These are phyloP conservation scores for Mycena epipterygia DNA, from an alignment of 768 basidiomycete genomes.

Conservation along the genomic window DNA sequence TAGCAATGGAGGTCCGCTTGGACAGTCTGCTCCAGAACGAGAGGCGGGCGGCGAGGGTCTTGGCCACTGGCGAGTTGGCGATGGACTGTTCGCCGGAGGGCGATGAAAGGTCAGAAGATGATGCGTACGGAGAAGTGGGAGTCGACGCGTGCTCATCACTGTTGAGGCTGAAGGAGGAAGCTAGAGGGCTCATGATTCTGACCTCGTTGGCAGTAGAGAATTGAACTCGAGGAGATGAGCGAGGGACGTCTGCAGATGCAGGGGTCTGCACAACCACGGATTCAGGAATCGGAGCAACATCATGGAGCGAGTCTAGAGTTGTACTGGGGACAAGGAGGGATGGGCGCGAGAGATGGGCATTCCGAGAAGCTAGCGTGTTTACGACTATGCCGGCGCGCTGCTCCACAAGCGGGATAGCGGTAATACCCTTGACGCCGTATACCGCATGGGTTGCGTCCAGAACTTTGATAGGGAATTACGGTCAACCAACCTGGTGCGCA, in stretches of 20 bases:
- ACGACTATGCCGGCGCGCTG: slow-evolving; percentile 70
- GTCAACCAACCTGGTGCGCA: slow-evolving; percentile 25
- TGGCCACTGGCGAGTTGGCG: slow-evolving; percentile 67
- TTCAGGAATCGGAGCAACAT: too few relatives aligned
- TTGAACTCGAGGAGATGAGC: slow-evolving; percentile 59
- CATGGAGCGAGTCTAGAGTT: slow-evolving; percentile 38
- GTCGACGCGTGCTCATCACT: slow-evolving; percentile 34
- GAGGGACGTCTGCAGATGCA: slow-evolving; percentile 27
- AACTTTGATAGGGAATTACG: slow-evolving; percentile 58
- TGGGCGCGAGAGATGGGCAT: slow-evolving; percentile 57
- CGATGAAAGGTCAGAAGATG: slow-evolving; percentile 57
- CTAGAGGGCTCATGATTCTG: slow-evolving; percentile 57
- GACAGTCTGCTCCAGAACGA: slow-evolving; percentile 83
- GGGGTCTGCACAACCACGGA: slow-evolving; percentile 22
- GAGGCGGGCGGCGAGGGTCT: slow-evolving; percentile 72
- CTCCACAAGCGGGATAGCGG: slow-evolving; percentile 79
- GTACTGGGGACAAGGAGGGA: slow-evolving; percentile 56
- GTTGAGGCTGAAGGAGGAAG: slow-evolving; percentile 41
- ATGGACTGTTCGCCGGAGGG: slow-evolving; percentile 63
- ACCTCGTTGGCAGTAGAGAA: slow-evolving; percentile 65
- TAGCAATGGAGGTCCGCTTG: slow-evolving; percentile 54
- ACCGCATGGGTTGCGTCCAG: slow-evolving; percentile 73
- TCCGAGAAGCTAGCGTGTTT: slow-evolving; percentile 65
- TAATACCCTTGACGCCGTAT: slow-evolving; percentile 77
- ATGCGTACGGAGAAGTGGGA: slow-evolving; percentile 42